Evolutionary conservation across 176 grass and related monocot species (phyloP), one percentile per base, ranked within the genome.

Genomic region (Carex kokanica): DNA sequence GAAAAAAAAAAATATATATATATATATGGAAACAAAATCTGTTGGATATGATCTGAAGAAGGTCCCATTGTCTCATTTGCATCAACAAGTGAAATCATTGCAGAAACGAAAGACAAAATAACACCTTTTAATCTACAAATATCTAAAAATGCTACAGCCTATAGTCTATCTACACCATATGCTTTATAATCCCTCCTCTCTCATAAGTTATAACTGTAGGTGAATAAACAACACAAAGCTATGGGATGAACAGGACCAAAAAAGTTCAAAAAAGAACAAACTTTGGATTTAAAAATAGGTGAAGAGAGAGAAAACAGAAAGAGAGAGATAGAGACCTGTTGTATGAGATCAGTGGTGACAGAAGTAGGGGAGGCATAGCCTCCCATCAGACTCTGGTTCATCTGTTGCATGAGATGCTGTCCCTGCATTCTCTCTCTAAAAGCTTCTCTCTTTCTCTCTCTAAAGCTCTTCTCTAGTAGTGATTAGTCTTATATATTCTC

Each of bases 351-450:
- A 86, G 93, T 96, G 80, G 93, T 96, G 85, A 93, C 91, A 85
- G 88, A 64, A 43, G 85, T 62, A 86, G 93, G 89, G 51, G 93
- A 89, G 67, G 88, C 89, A 83, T 93, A 96, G 72, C 93, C 88
- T 83, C 93, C 93, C 85, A 96, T 96, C 91, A 96, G 92, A 79
- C 67, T 82, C 91, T 93, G 93, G 93, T 96, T 96, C 93, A 96
- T 93, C 91, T 96, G 80, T 53, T 82, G 93, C 93, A 96, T 93
- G 85, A 96, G 88, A 89, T 93, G 91, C 84, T 96, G 93, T 87
- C 92, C 90, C 86, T 93, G 90, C 91, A 93, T 92, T 86, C 47
- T 38, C 56, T 68, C 36, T 66, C 79, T 71, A 60, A 84, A 84
- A 79, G 41, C 40, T 86, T 54, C 21, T 82, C 11, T 38, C 83